These are phyloP conservation scores for Chloris gayana DNA, from an alignment of 176 grass and related monocot genomes.

Conservation along the genomic window DNA sequence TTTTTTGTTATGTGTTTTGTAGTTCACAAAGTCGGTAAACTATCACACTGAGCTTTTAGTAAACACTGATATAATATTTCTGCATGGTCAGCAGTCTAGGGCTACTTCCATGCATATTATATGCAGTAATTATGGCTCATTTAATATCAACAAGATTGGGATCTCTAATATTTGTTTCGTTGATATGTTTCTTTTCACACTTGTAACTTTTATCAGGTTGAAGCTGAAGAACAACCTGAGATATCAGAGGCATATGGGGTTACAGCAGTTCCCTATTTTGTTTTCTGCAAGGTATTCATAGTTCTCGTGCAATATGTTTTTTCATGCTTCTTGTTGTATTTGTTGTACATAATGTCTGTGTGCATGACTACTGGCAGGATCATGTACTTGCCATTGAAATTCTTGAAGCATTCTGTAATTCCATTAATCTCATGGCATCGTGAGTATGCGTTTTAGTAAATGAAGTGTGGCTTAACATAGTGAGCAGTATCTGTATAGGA, in stretches of 20 bases:
- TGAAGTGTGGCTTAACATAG: too few species aligned
- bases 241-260: slow-evolving; percentile 88
- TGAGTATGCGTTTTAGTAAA: too few species aligned
- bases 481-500: too few species aligned
- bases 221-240: slow-evolving; percentile 95
- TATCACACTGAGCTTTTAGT: neutral
- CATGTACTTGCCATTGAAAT: neutral
- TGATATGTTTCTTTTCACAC: slow-evolving; percentile 26
- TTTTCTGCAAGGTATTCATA: slow-evolving; percentile 84
- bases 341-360: neutral
- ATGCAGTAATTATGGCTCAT: neutral
- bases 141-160: neutral
- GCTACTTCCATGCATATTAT: neutral
- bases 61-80: neutral
- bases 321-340: neutral
- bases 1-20: neutral
- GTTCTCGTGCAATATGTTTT: neutral
- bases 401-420: slow-evolving; percentile 14
- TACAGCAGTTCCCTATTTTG: slow-evolving; percentile 91
- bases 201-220: slow-evolving; percentile 59
- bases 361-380: neutral
- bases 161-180: neutral
- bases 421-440: neutral
- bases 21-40: neutral
- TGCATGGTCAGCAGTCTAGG: neutral